Evolutionary conservation across 1,139 yeast species (phyloP).

Genomic region (Taiozyma onychis): DNA sequence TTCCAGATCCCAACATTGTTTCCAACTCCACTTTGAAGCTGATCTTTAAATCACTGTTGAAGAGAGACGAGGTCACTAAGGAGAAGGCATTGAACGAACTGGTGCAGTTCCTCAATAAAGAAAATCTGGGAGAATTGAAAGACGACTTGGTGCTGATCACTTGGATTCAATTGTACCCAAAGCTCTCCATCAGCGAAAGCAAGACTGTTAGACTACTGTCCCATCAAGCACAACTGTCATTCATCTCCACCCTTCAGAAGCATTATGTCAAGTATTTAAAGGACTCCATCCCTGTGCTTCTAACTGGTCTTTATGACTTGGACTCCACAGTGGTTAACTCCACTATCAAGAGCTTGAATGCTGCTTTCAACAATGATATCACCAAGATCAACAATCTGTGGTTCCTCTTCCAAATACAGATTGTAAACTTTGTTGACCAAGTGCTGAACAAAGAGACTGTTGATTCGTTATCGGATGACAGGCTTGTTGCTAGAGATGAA

Average conservation of each 20-base stretch:
- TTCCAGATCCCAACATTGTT: conserved; percentile 66
- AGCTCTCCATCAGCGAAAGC: conserved; percentile 66
- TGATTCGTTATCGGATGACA: conserved; percentile 66
- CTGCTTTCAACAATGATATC: conserved; percentile 52
- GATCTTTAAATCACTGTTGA: conserved; percentile 66
- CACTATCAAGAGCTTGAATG: conserved; percentile 41
- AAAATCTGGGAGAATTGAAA: conserved; percentile 28
- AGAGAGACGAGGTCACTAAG: conserved; percentile 77
- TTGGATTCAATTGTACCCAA: conserved; percentile 82
- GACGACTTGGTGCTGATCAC: conserved; percentile 51
- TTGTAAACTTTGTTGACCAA: conserved; percentile 50
- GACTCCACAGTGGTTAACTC: conserved; percentile 56
- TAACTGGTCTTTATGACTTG: conserved; percentile 63
- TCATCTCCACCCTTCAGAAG: conserved; percentile 50
- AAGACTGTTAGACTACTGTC: conserved; percentile 54
- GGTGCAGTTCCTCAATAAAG: conserved; percentile 26
- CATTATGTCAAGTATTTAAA: conserved; percentile 58
- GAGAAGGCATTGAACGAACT: conserved; percentile 73
- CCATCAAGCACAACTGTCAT: conserved; percentile 58
- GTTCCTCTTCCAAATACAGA: conserved; percentile 49
- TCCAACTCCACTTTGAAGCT: conserved; percentile 53
- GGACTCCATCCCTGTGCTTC: conserved; percentile 67
- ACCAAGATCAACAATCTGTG: conserved; percentile 57
- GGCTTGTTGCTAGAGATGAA: conserved; percentile 66
- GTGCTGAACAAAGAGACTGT: conserved; percentile 51